Evolutionary conservation across 345 rosid genomes (phyloP).

Genomic region (Psidium guajava): DNA sequence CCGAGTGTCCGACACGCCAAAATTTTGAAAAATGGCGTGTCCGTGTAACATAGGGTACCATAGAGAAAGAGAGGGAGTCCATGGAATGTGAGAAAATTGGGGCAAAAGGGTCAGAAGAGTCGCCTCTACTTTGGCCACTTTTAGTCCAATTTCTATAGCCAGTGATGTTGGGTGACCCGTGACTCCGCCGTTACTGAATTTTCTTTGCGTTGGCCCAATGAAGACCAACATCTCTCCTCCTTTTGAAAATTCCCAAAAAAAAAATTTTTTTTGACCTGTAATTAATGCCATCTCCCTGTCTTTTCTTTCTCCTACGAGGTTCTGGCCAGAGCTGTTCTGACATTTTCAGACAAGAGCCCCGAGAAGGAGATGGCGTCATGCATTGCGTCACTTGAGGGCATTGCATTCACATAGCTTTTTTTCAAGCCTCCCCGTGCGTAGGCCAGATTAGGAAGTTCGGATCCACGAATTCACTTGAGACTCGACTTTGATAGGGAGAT

Average conservation of each 20-base stretch:
- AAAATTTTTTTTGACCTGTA: too few species aligned
- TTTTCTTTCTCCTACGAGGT: too few species aligned
- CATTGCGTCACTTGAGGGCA: not conserved
- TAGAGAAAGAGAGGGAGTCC: too few species aligned
- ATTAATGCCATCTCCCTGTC: too few species aligned
- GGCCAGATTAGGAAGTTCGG: not conserved
- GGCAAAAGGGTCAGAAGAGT: too few species aligned
- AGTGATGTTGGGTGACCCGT: not conserved
- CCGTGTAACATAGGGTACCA: too few species aligned
- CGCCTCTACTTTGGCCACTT: not conserved
- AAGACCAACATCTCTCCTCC: not conserved
- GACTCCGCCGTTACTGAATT: too few species aligned
- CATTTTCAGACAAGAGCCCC: too few species aligned
- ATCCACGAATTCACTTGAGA: not conserved
- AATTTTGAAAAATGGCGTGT: too few species aligned
- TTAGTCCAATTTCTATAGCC: not conserved
- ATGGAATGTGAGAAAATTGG: too few species aligned
- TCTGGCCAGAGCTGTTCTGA: not conserved
- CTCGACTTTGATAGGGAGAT: not conserved
- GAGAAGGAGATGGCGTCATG: not conserved
- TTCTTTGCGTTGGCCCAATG: not conserved
- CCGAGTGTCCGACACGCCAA: too few species aligned
- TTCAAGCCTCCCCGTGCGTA: too few species aligned
- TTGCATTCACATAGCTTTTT: not conserved
- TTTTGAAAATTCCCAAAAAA: not conserved